These are phyloP conservation scores for Aphanocladium album DNA, from an alignment of 2,329 filamentous ascomycete genomes.

Conservation along the genomic window DNA sequence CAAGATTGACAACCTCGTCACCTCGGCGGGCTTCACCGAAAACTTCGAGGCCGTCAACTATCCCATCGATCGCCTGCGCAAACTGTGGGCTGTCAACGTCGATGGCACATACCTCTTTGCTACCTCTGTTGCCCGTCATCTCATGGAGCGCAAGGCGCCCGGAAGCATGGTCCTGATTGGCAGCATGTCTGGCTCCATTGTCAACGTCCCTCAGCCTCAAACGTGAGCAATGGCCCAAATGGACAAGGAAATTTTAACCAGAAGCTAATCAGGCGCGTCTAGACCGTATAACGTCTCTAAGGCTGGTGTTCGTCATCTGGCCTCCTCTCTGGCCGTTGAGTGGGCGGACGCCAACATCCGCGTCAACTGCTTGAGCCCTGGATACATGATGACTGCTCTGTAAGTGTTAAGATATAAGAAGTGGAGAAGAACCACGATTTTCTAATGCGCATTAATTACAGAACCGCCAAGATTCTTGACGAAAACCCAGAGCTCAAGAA, in stretches of 20 bases:
- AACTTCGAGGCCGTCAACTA: slow-evolving; percentile 92
- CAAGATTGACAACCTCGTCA: slow-evolving; percentile 87
- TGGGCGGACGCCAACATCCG: slow-evolving; percentile 86
- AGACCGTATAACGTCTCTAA: slow-evolving; percentile 89
- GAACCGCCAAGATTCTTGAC: slow-evolving; percentile 88
- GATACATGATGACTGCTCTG: slow-evolving; percentile 94
- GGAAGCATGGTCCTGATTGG: slow-evolving; percentile 94
- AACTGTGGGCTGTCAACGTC: slow-evolving; percentile 92
- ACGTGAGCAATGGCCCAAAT: slow-evolving; percentile 41
- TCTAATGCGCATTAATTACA: slow-evolving; percentile 29
- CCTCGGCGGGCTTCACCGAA: slow-evolving; percentile 94
- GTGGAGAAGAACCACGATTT: background rate
- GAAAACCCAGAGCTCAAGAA: slow-evolving; percentile 86
- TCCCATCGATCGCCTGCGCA: slow-evolving; percentile 83
- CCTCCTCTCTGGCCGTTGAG: slow-evolving; percentile 83
- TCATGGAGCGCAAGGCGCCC: slow-evolving; percentile 72
- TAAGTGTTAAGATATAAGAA: slow-evolving; percentile 41
- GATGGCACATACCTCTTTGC: slow-evolving; percentile 89
- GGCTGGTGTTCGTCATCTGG: slow-evolving; percentile 84
- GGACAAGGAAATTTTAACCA: background rate
- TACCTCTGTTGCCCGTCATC: slow-evolving; percentile 75
- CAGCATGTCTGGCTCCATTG: slow-evolving; percentile 89
- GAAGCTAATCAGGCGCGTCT: slow-evolving; percentile 14
- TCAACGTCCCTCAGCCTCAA: slow-evolving; percentile 93
- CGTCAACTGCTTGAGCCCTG: slow-evolving; percentile 91